A percentile compares a stretch with the other conserved stretches of the same genome.
Conservation (phyloP, 768 basidiomycete genomes). For the Termitomyces sp. region DNA sequence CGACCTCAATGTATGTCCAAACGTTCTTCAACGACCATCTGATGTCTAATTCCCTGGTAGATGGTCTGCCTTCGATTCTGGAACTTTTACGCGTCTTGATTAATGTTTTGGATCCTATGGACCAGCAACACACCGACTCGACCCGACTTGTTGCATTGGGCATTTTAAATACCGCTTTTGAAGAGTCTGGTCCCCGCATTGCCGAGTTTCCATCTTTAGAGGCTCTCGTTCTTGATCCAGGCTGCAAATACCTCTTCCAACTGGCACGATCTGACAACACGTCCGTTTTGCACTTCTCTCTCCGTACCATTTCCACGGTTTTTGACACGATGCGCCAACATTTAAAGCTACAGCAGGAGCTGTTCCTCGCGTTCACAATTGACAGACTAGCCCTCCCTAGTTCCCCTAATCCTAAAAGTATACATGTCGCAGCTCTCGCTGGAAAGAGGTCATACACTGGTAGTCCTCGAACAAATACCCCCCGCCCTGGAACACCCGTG, state of each 20-base stretch:
- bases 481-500: conserved; percentile 50
- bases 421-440: conserved; percentile 14
- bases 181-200: conserved; percentile 75
- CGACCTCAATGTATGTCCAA: conserved; percentile 39
- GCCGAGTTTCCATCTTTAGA: conserved; percentile 75
- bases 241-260: conserved; percentile 97
- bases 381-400: conserved; percentile 75
- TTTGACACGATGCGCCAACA: conserved; percentile 83
- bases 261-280: conserved; percentile 89
- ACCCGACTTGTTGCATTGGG: conserved; percentile 87
- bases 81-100: conserved; percentile 93
- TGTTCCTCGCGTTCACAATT: conserved; percentile 91
- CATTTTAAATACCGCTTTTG: conserved; percentile 84
- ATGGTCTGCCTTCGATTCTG: conserved; percentile 88
- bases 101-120: conserved; percentile 92
- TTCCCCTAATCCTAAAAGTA: conserved; percentile 22
- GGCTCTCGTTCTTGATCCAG: conserved; percentile 77
- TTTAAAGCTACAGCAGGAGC: conserved; percentile 92
- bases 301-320: conserved; percentile 85
- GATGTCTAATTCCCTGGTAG: conserved; percentile 31
- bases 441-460: conserved; percentile 25
- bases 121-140: conserved; percentile 94
- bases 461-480: conserved; percentile 35
- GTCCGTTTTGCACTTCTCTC: conserved; percentile 69
- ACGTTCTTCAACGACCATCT: neutral